Evolutionary conservation across 208 protist genomes (phyloP).

Genomic region (Tritrichomonas musculus): DNA sequence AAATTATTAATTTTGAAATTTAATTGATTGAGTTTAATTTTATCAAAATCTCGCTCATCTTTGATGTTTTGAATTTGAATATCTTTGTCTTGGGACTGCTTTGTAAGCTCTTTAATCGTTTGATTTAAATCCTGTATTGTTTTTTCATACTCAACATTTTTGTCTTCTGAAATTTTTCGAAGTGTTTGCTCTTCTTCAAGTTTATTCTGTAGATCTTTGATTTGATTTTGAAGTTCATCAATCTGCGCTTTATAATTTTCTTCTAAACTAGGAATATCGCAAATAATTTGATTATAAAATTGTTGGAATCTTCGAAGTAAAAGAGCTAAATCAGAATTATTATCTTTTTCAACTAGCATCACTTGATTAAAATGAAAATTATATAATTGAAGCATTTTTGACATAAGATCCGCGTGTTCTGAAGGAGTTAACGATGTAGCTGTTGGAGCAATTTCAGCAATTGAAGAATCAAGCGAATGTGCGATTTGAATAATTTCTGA

Average conservation of each 20-base stretch:
- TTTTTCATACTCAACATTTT: background rate
- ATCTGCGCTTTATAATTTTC: background rate
- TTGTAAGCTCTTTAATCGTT: background rate
- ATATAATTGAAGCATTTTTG: background rate
- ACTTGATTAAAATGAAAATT: background rate
- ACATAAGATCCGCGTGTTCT: background rate
- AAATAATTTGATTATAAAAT: slow-evolving; percentile 20
- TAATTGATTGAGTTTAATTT: too few relatives aligned
- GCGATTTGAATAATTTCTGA: background rate
- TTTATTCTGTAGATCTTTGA: background rate
- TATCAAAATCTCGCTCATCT: background rate
- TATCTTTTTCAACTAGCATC: background rate
- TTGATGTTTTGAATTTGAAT: background rate
- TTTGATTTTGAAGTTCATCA: background rate
- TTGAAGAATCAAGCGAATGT: background rate
- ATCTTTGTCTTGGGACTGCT: slow-evolving; percentile 1
- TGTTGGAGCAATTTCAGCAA: too few relatives aligned
- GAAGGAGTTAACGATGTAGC: background rate
- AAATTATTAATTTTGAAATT: too few relatives aligned
- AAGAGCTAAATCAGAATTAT: background rate
- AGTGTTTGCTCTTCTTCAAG: background rate
- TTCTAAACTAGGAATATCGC: background rate
- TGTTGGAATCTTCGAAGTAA: background rate
- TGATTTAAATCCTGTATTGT: background rate
- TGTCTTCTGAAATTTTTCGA: background rate